A percentile compares a stretch with the other conserved stretches of the same genome.
These are phyloP conservation scores for Eucalyptus pumila DNA, from an alignment of 345 rosid genomes.

Conservation along the genomic window DNA sequence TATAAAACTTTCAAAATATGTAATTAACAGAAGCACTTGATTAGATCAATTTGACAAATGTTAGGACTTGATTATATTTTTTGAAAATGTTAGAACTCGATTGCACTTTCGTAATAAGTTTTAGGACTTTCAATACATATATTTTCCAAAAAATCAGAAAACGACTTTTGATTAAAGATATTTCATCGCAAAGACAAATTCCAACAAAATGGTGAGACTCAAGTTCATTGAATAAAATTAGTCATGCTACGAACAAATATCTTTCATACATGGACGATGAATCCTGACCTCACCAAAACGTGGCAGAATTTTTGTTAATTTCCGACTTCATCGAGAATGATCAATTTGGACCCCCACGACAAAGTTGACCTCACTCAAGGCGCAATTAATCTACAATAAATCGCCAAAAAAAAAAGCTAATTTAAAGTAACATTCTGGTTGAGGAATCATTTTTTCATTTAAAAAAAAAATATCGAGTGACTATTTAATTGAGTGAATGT, in stretches of 20 bases:
- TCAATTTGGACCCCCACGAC: background rate
- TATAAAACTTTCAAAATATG: no score
- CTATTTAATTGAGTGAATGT: background rate
- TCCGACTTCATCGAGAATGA: background rate
- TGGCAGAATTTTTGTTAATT: background rate
- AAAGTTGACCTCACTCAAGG: background rate
- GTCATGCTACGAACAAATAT: background rate
- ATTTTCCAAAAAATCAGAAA: no score
- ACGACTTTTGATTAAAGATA: background rate
- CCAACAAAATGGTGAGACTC: background rate
- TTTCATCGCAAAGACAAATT: background rate
- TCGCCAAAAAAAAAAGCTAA: background rate
- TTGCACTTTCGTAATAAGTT: no score
- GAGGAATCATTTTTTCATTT: background rate
- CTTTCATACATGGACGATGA: background rate
- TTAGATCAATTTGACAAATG: no score
- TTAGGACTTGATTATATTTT: no score
- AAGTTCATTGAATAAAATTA: background rate
- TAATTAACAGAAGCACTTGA: no score
- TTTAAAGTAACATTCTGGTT: background rate
- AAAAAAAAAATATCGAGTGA: background rate
- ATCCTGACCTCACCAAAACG: background rate
- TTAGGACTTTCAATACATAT: no score
- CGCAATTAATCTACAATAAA: background rate
- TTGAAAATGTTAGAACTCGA: no score